phyloP scores from a whole-genome alignment of 2,329 filamentous ascomycete species.

The Hypomyces perniciosus region DNA sequence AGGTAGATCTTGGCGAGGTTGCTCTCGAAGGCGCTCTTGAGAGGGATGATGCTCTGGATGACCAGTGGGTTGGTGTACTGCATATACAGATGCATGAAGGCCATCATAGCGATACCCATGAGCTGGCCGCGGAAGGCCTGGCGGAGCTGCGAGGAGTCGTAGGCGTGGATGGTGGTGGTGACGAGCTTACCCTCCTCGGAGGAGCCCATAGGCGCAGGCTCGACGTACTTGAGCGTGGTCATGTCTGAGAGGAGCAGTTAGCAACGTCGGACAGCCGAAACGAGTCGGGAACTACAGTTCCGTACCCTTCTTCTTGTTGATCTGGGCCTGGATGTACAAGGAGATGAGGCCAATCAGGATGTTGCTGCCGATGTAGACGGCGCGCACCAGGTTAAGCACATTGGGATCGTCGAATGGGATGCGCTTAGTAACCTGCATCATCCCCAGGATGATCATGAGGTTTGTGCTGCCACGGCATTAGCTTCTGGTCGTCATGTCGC shows the following conservation, averaged over 20 bases:
- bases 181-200: conserved; percentile 93
- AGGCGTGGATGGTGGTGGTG: conserved; percentile 92
- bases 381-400: conserved; percentile 51
- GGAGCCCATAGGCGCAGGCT: conserved; percentile 88
- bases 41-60: conserved; percentile 96
- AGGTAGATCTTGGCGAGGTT: conserved; percentile 96
- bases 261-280: background rate
- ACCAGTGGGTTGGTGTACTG: conserved; percentile 99
- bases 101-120: conserved; percentile 98
- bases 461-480: conserved; percentile 59
- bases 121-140: conserved; percentile 81
- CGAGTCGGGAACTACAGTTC: background rate
- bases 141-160: conserved; percentile 83
- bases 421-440: conserved; percentile 98
- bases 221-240: conserved; percentile 97
- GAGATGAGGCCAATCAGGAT: conserved; percentile 80
- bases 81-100: conserved; percentile 97
- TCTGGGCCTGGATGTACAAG: conserved; percentile 74
- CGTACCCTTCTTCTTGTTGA: conserved; percentile 96
- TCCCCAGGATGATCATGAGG: conserved; percentile 88
- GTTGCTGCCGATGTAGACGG: conserved; percentile 56
- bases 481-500: conserved; percentile 11
- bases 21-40: conserved; percentile 92
- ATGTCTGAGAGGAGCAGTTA: conserved; percentile 58
- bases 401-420: conserved; percentile 84